Evolutionary conservation across 441 rosid species (phyloP), one percentile per base, ranked within the genome.

Genomic region (Flueggea neowawraea): DNA sequence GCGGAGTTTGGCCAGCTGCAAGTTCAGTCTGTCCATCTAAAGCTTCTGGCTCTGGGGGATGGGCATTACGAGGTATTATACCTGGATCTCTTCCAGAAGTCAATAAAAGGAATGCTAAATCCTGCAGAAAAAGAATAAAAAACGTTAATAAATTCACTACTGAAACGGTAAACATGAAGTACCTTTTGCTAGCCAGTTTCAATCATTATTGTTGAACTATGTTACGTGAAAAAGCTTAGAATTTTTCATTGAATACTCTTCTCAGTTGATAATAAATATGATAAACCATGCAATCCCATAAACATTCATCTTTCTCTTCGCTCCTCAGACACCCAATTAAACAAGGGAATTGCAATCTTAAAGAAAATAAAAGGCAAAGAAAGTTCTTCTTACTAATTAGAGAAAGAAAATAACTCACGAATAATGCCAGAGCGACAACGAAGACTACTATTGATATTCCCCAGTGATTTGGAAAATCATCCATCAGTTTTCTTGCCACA

Each of bases 61-160:
- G 86, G 43, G 84, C 62, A 69, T 83, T 90, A 31, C 97, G 92
- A 9, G 97, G 91, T 71, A 88, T 65, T 58, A 95, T 88, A 50
- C 99, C 99, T 28, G 99, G 99, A 78, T 95, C 99, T 79, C 98
- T 88, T 78, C 86, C 99, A 10, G 99, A 89, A 31, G 99, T 84
- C 69, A 91, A 77, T 53, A 95, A 76, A 63, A 95, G 99, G 68
- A 89, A 73, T 65, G 84, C 52, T 50, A 95, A 74, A 78, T 79
- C 98, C 99, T 95, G 88, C 28, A 64, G 64, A 68, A 55, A 55
- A 22, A 16, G 10, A 74, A 69, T n/a, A 33, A 50, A 9, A 39
- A 66, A 4, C 16, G 69, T 69, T 48, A 73, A 36, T 3, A 0
- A 36, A 62, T 44, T 71, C 43, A 58, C 58, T 31, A 61, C 31